These are phyloP conservation scores for Stenogyne calaminthoides DNA, from an alignment of 305 asterid species.

Conservation along the genomic window DNA sequence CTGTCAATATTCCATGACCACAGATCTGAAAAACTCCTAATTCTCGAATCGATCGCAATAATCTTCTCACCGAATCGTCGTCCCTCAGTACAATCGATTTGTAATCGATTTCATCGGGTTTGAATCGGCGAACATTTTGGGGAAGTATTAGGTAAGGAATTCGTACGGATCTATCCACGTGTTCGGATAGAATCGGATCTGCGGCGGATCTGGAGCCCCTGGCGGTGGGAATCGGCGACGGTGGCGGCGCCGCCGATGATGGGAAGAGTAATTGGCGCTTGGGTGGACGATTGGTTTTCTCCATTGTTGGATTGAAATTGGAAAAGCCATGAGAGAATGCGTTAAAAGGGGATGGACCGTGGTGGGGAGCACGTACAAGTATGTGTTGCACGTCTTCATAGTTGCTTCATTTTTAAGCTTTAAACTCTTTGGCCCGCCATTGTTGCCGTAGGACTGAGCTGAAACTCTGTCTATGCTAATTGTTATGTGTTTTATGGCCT, in stretches of 20 bases:
- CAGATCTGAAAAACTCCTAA: slow-evolving; percentile 41
- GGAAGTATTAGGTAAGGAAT: slow-evolving; percentile 56
- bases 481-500: too few species aligned
- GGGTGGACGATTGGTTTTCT: slow-evolving; percentile 12
- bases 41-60: slow-evolving; percentile 42
- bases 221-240: slow-evolving; percentile 62
- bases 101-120: slow-evolving; percentile 40
- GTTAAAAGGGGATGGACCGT: slow-evolving; percentile 30
- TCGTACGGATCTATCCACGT: slow-evolving; percentile 34
- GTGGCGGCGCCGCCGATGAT: slow-evolving; percentile 37
- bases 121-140: slow-evolving; percentile 19
- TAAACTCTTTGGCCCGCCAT: slow-evolving; percentile 17
- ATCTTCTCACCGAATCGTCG: slow-evolving; percentile 22
- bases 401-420: background rate
- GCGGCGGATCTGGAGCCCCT: slow-evolving; percentile 55
- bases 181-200: slow-evolving; percentile 39
- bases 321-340: slow-evolving; percentile 8
- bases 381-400: slow-evolving; percentile 34
- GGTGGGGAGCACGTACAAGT: slow-evolving; percentile 37
- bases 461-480: background rate
- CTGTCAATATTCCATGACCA: slow-evolving; percentile 53
- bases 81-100: slow-evolving; percentile 30
- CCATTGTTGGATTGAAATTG: slow-evolving; percentile 22
- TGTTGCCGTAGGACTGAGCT: background rate
- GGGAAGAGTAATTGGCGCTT: slow-evolving; percentile 6